Evolutionary conservation across 495 filamentous ascomycete genomes (phyloP), one percentile per base, ranked within the genome.

Genomic region (Neurospora tetraspora): DNA sequence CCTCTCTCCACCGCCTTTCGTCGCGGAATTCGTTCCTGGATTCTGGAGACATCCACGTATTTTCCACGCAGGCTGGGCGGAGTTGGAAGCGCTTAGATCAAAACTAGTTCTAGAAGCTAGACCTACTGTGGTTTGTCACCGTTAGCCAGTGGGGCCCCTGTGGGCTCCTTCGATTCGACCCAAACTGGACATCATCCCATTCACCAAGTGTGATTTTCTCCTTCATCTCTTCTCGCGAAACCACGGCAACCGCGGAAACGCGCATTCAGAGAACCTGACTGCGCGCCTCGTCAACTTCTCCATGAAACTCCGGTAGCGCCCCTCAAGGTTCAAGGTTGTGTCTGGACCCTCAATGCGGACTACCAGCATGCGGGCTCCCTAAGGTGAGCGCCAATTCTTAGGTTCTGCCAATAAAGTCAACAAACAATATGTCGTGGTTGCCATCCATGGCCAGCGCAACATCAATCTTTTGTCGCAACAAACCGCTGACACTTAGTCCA

Each of bases 401-500:
- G n/a, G n/a, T n/a, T 5, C 23, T 31, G 20, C 53, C 27, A 14
- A 61, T 34, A 61, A 61, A 61, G 53, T 65, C 53, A 18, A 65
- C 53, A 65, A 16, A 65, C 27, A 34, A 65, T 12, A 65, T 34
- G 0, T 8, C 31, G 10, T 2, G 31, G 27, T 18, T 34, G 16
- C 65, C 23, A n/a, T 69, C 27, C 37, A 34, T 31, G 65, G 31
- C 2, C 65, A 38, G 7, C 36, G 20, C n/a, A 20, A 36, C n/a
- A 20, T 27, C 23, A 23, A 3, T 4, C 45, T 0, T 53, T 53
- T 23, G 76, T 73, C 18, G 65, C 38, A 27, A 71, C 69, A 39
- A 39, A 36, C 69, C 61, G 75, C 74, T 78, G 72, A 80, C 76
- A 11, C 6, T 38, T 11, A 37, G 40, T 42, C 42, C 68, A 69